These are phyloP conservation scores for Phaffia australis DNA, from an alignment of 768 basidiomycete species.

Conservation along the genomic window DNA sequence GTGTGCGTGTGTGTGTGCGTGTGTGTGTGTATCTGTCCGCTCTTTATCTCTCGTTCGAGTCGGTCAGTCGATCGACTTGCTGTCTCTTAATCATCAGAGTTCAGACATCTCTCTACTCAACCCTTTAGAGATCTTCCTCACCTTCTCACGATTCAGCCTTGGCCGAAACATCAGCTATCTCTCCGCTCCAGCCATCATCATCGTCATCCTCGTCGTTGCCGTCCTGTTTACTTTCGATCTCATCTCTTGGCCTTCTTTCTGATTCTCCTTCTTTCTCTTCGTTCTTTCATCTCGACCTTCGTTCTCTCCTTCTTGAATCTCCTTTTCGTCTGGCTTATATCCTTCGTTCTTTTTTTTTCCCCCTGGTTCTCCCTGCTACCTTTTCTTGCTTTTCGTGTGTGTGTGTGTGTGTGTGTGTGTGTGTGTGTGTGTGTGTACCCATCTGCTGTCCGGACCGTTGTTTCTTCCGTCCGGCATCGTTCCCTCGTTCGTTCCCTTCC, in stretches of 20 bases:
- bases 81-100: too few species aligned
- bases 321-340: neutral
- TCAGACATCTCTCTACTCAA: too few species aligned
- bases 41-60: too few species aligned
- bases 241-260: neutral
- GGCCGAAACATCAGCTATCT: too few species aligned
- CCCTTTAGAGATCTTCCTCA: too few species aligned
- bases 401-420: too few species aligned
- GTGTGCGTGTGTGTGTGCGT: too few species aligned
- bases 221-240: neutral
- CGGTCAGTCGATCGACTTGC: too few species aligned
- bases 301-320: neutral
- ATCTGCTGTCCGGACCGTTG: neutral
- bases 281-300: slow-evolving; percentile 1
- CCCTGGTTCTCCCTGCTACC: neutral
- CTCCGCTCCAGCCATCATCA: neutral
- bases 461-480: neutral
- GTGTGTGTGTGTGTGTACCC: neutral
- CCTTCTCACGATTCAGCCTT: too few species aligned
- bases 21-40: too few species aligned
- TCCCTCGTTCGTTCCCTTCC: neutral
- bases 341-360: slow-evolving; percentile 1
- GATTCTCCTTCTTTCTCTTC: neutral
- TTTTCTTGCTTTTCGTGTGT: neutral
- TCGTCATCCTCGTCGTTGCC: neutral